phyloP scores from a whole-genome alignment of 768 basidiomycete species.

The Auriculariales sp. region DNA sequence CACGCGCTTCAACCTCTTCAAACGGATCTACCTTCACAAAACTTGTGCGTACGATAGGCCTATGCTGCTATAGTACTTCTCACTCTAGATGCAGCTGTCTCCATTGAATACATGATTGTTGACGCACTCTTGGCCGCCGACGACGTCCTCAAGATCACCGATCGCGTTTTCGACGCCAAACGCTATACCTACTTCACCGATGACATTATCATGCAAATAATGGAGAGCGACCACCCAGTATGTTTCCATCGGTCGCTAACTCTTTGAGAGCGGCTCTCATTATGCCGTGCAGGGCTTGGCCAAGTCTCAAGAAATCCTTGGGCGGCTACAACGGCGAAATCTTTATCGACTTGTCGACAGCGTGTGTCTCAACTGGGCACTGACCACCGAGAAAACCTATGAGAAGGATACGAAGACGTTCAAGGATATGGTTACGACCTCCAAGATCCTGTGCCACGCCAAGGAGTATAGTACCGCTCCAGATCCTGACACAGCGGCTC shows the following conservation, averaged over 20 bases:
- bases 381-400: conserved; percentile 13
- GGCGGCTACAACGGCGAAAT: conserved; percentile 45
- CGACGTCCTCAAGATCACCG: conserved; percentile 42
- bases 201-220: conserved; percentile 44
- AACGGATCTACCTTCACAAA: conserved; percentile 72
- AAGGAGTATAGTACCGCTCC: conserved; percentile 6
- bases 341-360: conserved; percentile 60
- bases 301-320: conserved; percentile 42
- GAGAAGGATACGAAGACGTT: conserved; percentile 20
- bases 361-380: conserved; percentile 29
- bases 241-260: no score
- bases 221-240: conserved; percentile 36
- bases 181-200: conserved; percentile 56
- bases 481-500: conserved; percentile 8
- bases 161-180: conserved; percentile 38
- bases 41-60: conserved; percentile 29
- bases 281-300: conserved; percentile 35
- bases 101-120: conserved; percentile 76
- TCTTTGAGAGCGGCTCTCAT: not conserved
- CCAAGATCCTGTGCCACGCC: conserved; percentile 11
- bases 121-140: conserved; percentile 65
- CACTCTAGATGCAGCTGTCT: conserved; percentile 35
- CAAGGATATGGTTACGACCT: conserved; percentile 28
- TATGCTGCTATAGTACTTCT: not conserved
- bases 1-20: conserved; percentile 68